Evolutionary conservation across 495 filamentous ascomycete species (phyloP).

Genomic region (Astrothelium subdiscretum): DNA sequence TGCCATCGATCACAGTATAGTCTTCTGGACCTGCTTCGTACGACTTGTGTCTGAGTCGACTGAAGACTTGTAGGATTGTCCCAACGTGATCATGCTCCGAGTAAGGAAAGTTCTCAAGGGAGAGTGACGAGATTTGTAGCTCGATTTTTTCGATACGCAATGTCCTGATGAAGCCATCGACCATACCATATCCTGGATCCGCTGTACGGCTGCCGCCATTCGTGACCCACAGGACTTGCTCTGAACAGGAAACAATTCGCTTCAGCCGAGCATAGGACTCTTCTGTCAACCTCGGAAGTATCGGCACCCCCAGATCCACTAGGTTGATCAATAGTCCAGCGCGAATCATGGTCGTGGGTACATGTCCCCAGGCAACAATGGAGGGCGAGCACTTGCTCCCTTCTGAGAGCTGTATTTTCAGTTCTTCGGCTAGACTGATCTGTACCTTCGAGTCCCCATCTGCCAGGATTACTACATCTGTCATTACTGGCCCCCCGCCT

Average conservation of each 20-base stretch:
- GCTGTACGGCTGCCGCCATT: background rate
- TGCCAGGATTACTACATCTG: background rate
- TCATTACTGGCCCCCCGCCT: background rate
- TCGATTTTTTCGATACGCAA: background rate
- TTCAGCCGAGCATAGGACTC: background rate
- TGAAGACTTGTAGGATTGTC: background rate
- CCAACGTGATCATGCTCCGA: background rate
- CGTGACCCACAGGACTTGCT: constrained; percentile 3
- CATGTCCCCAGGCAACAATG: background rate
- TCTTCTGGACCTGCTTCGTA: background rate
- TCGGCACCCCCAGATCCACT: background rate
- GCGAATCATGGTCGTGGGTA: background rate
- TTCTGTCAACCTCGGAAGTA: background rate
- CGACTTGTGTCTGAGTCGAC: background rate
- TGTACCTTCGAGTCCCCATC: background rate
- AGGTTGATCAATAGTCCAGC: background rate
- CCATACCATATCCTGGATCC: background rate
- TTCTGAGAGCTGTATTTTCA: background rate
- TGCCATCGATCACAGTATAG: background rate
- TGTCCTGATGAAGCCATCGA: background rate
- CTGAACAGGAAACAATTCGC: background rate
- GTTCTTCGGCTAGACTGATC: background rate
- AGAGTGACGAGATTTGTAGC: background rate
- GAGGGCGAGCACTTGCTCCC: background rate
- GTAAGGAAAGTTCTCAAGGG: background rate